Percentiles rank a stretch among this genome's conserved stretches.
Evolutionary conservation across 2,329 filamentous ascomycete genomes (phyloP).

Genomic region (Aspergillus calidoustus): DNA sequence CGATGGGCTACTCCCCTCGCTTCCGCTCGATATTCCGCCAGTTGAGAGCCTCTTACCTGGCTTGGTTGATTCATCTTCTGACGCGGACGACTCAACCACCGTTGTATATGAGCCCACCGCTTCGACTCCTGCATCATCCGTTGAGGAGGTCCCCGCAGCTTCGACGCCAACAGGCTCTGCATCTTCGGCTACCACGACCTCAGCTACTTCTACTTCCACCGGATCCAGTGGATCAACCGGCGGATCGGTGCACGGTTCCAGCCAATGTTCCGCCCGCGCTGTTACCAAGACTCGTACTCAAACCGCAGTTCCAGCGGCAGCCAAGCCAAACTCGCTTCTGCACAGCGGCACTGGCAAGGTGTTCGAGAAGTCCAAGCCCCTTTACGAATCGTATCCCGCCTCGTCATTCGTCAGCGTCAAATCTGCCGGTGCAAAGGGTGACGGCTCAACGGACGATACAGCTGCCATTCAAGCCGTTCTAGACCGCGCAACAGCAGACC

Average conservation of each 20-base stretch:
- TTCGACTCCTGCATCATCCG: background rate
- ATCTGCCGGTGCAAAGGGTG: slow-evolving; percentile 79
- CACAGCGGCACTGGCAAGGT: slow-evolving; percentile 66
- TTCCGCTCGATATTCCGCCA: background rate
- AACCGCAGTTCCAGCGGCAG: slow-evolving; percentile 57
- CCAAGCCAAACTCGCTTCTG: slow-evolving; percentile 71
- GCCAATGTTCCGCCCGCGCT: slow-evolving; percentile 34
- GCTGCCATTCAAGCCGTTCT: slow-evolving; percentile 79
- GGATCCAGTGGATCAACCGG: slow-evolving; percentile 13
- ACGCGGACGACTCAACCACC: background rate
- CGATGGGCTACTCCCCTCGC: background rate
- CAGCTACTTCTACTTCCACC: background rate
- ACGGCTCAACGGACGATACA: slow-evolving; percentile 87
- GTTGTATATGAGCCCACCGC: background rate
- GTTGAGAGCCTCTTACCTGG: slow-evolving; percentile 17
- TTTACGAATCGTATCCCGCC: slow-evolving; percentile 74
- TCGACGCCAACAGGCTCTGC: slow-evolving; percentile 5
- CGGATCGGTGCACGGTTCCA: slow-evolving; percentile 19
- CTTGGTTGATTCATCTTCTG: slow-evolving; percentile 5
- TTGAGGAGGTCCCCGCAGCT: background rate
- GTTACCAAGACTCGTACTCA: slow-evolving; percentile 59
- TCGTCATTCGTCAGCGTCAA: slow-evolving; percentile 82
- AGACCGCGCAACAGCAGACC: slow-evolving; percentile 63
- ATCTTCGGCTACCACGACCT: slow-evolving; percentile 6
- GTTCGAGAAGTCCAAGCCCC: slow-evolving; percentile 85